A percentile compares a stretch with the other conserved stretches of the same genome.
phyloP scores from a whole-genome alignment of 768 basidiomycete species.

The Boletus subcaerulescens region DNA sequence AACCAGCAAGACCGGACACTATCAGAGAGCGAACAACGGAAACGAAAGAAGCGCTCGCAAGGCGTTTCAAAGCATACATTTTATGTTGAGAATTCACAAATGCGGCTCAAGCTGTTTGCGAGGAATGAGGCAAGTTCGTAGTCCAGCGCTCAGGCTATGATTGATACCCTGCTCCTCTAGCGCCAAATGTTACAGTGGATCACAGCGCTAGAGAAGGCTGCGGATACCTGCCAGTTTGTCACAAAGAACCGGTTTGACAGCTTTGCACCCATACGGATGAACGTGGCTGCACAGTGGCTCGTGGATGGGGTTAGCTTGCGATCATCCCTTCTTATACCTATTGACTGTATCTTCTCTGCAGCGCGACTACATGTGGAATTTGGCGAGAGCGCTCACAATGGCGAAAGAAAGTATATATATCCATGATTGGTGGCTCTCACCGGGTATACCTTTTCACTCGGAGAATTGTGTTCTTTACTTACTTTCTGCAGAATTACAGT shows the following conservation, averaged over 20 bases:
- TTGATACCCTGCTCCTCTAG: slow-evolving; percentile 34
- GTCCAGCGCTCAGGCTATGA: not conserved
- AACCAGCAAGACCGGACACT: slow-evolving; percentile 13
- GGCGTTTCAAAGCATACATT: slow-evolving; percentile 93
- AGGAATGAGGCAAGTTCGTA: slow-evolving; percentile 65
- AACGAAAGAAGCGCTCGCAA: slow-evolving; percentile 44
- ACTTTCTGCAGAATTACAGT: slow-evolving; percentile 59
- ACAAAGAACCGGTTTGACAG: slow-evolving; percentile 86
- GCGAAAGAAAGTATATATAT: slow-evolving; percentile 90
- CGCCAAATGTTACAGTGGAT: slow-evolving; percentile 98
- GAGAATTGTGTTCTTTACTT: not conserved
- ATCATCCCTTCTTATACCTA: not conserved
- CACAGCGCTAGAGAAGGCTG: slow-evolving; percentile 80
- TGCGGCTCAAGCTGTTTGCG: slow-evolving; percentile 81
- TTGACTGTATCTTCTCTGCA: slow-evolving; percentile 29
- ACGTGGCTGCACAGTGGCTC: slow-evolving; percentile 96
- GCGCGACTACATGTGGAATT: slow-evolving; percentile 98
- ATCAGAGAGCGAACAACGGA: slow-evolving; percentile 40
- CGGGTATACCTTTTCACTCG: slow-evolving; percentile 46
- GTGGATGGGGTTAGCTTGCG: slow-evolving; percentile 80
- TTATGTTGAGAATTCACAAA: slow-evolving; percentile 89
- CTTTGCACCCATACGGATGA: slow-evolving; percentile 88
- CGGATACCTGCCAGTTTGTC: slow-evolving; percentile 72
- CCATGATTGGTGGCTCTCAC: slow-evolving; percentile 98
- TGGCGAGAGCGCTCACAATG: slow-evolving; percentile 85